A percentile compares a stretch with the other conserved stretches of the same genome.
Evolutionary conservation across 768 basidiomycete species (phyloP).

Genomic region (Naganishia vaughanmartiniae): DNA sequence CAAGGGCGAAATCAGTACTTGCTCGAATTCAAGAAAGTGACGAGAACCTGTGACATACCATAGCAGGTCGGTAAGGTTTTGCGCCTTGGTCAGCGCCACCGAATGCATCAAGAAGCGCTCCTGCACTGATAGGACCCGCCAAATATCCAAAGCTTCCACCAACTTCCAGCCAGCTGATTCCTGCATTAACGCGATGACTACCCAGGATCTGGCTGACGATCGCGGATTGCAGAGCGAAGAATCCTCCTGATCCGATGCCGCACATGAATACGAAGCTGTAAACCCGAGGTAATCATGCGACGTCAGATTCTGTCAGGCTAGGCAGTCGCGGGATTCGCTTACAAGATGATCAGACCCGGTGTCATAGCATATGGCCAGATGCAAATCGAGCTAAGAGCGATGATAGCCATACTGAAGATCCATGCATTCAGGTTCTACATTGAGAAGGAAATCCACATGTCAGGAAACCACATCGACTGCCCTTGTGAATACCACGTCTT

Average conservation of each 20-base stretch:
- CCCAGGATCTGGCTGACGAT: conserved; percentile 34
- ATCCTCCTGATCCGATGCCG: conserved; percentile 34
- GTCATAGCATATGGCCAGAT: conserved; percentile 32
- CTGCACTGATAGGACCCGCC: conserved; percentile 35
- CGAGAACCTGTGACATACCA: conserved; percentile 14
- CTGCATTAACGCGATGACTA: conserved; percentile 29
- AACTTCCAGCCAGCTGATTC: conserved; percentile 34
- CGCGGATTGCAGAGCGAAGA: conserved; percentile 33
- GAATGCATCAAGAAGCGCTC: conserved; percentile 34
- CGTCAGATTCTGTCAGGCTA: not conserved
- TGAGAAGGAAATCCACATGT: not conserved
- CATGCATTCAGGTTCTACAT: conserved; percentile 32
- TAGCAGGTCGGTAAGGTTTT: conserved; percentile 33
- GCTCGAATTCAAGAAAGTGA: not conserved
- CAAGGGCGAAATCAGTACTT: not conserved
- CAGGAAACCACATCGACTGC: not conserved
- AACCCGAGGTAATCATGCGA: not conserved
- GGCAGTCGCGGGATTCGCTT: not conserved
- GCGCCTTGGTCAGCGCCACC: conserved; percentile 33
- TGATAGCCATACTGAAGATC: conserved; percentile 27
- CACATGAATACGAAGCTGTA: conserved; percentile 32
- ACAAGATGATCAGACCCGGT: conserved; percentile 31
- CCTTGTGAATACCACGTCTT: not conserved
- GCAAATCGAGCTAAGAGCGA: conserved; percentile 30
- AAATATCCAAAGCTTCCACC: conserved; percentile 32